Conservation (phyloP, 2,329 filamentous ascomycete species). For the Hirsutella rhossiliensis region DNA sequence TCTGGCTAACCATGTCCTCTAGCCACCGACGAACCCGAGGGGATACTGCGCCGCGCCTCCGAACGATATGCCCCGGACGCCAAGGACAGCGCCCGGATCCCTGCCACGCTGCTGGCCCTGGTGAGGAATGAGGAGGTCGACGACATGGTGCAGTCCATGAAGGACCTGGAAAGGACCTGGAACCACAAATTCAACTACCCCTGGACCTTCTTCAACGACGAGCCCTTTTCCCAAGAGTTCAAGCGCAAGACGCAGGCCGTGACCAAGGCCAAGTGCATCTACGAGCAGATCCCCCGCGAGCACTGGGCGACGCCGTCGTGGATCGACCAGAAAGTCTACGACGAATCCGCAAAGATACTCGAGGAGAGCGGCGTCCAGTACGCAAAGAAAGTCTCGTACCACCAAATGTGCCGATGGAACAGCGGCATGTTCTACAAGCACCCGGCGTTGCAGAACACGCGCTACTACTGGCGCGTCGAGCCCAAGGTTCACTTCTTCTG, state of each 20-base stretch:
- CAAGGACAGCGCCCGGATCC: slow-evolving; percentile 69
- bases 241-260: slow-evolving; percentile 67
- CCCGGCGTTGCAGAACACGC: slow-evolving; percentile 66
- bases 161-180: slow-evolving; percentile 87
- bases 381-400: slow-evolving; percentile 77
- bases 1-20: slow-evolving; percentile 7
- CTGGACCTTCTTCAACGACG: slow-evolving; percentile 98
- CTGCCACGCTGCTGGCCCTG: slow-evolving; percentile 82
- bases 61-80: slow-evolving; percentile 69
- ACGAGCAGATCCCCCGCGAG: slow-evolving; percentile 83
- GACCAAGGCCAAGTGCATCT: slow-evolving; percentile 80
- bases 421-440: slow-evolving; percentile 97
- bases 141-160: slow-evolving; percentile 79
- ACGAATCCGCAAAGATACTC: slow-evolving; percentile 73
- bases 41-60: slow-evolving; percentile 59
- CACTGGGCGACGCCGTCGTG: slow-evolving; percentile 88
- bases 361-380: slow-evolving; percentile 84
- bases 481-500: slow-evolving; percentile 99
- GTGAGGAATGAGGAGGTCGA: slow-evolving; percentile 85
- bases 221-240: slow-evolving; percentile 87
- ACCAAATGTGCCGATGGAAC: slow-evolving; percentile 99
- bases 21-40: slow-evolving; percentile 79
- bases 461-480: slow-evolving; percentile 98
- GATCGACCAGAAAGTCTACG: slow-evolving; percentile 81
- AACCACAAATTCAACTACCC: slow-evolving; percentile 99